Percentiles rank a stretch among this genome's conserved stretches.
Conservation (phyloP, 192 early-diverging fungal genomes). For the Lunasporangiospora selenospora region DNA sequence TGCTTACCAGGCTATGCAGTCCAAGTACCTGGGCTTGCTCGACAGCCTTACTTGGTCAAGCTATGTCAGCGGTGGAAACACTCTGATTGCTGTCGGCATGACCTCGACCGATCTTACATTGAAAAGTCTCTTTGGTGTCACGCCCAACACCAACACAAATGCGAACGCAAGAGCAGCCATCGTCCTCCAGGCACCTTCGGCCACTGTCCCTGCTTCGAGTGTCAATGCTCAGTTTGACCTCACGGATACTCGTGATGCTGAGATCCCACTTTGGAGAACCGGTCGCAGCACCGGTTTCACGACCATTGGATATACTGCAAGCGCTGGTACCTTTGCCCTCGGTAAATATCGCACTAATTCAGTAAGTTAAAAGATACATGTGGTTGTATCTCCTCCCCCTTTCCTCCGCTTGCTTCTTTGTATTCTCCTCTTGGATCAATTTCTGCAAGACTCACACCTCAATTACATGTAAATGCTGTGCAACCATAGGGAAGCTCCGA, state of each 20-base stretch:
- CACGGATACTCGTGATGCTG: constrained; percentile 7
- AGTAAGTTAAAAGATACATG: not conserved
- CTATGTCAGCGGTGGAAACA: constrained; percentile 11
- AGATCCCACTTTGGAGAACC: constrained; percentile 2
- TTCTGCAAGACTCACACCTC: too few species aligned
- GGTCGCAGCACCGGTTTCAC: constrained; percentile 1
- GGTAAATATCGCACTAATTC: not conserved
- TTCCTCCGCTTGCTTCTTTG: too few species aligned
- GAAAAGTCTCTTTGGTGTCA: constrained; percentile 5
- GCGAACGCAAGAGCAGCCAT: not conserved
- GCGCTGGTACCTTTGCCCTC: not conserved
- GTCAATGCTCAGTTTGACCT: constrained; percentile 10
- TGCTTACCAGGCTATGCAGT: constrained; percentile 14
- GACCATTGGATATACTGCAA: constrained; percentile 9
- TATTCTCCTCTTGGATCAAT: too few species aligned
- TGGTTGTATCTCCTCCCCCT: not conserved
- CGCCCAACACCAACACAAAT: constrained; percentile 1
- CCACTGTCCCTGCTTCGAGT: constrained; percentile 5
- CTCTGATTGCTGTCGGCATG: constrained; percentile 18
- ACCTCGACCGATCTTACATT: constrained; percentile 6
- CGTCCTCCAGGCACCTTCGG: not conserved
- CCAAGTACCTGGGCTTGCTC: not conserved
- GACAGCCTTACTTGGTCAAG: constrained; percentile 6
- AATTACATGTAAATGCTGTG: too few species aligned
- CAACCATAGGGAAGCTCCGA: not conserved